These are phyloP conservation scores for Pseudoneurospora amorphoporcata DNA, from an alignment of 495 filamentous ascomycete species.

Conservation along the genomic window DNA sequence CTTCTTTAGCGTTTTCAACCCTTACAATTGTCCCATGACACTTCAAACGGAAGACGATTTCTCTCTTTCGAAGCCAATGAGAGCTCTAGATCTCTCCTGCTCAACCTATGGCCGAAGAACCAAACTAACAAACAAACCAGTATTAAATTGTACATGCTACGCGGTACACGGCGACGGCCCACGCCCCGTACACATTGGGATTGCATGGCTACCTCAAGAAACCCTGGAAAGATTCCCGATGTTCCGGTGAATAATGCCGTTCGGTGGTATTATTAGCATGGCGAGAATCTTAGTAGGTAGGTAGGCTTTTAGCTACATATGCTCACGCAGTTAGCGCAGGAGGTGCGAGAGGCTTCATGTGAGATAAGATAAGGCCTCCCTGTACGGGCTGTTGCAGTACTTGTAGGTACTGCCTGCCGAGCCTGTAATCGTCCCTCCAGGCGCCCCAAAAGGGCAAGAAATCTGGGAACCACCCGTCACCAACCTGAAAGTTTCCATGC, in stretches of 20 bases:
- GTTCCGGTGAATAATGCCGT: not conserved
- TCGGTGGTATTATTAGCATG: not conserved
- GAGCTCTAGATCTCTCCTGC: no score
- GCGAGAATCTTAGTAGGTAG: not conserved
- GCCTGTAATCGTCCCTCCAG: not conserved
- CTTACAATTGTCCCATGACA: no score
- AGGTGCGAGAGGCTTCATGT: not conserved
- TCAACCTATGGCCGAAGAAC: no score
- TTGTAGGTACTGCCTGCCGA: not conserved
- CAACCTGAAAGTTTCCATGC: not conserved
- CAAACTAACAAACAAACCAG: no score
- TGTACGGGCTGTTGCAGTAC: not conserved
- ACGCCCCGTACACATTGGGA: not conserved
- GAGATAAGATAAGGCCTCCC: not conserved
- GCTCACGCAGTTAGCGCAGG: not conserved
- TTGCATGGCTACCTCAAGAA: not conserved
- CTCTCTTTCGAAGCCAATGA: no score
- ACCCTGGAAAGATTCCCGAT: not conserved
- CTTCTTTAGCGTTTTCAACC: no score
- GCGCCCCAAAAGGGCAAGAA: not conserved
- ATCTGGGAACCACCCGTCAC: not conserved
- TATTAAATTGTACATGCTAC: not conserved
- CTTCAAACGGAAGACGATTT: no score
- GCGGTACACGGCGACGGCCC: not conserved
- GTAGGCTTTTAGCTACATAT: not conserved